Evolutionary conservation across 2,329 filamentous ascomycete genomes (phyloP).

Genomic region (Pseudocercospora macadamiae): DNA sequence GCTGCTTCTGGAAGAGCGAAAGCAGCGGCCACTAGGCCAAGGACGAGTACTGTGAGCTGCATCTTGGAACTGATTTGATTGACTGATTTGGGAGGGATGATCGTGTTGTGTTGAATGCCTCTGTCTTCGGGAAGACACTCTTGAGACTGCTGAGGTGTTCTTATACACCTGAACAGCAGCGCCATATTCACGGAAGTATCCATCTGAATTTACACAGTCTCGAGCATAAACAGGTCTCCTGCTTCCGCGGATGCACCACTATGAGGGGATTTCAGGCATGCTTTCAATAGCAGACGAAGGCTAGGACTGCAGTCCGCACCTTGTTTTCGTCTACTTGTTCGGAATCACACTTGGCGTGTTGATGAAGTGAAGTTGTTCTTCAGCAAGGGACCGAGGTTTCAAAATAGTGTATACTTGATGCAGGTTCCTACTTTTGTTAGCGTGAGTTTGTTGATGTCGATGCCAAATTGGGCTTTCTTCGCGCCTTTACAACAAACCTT

Average conservation of each 20-base stretch:
- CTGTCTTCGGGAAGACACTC: too few relatives aligned
- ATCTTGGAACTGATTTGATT: not conserved
- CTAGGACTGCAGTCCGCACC: not conserved
- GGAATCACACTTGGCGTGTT: not conserved
- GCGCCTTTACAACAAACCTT: not conserved
- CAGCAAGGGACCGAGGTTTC: not conserved
- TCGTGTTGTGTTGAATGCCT: not conserved
- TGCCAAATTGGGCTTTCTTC: not conserved
- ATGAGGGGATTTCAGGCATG: not conserved
- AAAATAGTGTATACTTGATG: not conserved
- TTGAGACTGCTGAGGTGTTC: too few relatives aligned
- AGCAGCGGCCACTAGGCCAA: not conserved
- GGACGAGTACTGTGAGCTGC: not conserved
- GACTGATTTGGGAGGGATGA: too few relatives aligned
- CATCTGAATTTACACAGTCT: not conserved
- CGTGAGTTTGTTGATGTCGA: not conserved
- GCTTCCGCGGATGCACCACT: not conserved
- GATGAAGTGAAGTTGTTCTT: not conserved
- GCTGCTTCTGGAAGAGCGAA: not conserved
- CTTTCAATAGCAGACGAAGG: not conserved
- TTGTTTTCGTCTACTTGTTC: not conserved
- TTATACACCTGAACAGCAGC: not conserved
- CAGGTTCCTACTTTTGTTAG: not conserved
- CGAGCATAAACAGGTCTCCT: not conserved
- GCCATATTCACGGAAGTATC: not conserved